Percentiles rank a stretch among this genome's conserved stretches.
These are phyloP conservation scores for Monosporascus sp. DNA, from an alignment of 2,329 filamentous ascomycete genomes.

Conservation along the genomic window DNA sequence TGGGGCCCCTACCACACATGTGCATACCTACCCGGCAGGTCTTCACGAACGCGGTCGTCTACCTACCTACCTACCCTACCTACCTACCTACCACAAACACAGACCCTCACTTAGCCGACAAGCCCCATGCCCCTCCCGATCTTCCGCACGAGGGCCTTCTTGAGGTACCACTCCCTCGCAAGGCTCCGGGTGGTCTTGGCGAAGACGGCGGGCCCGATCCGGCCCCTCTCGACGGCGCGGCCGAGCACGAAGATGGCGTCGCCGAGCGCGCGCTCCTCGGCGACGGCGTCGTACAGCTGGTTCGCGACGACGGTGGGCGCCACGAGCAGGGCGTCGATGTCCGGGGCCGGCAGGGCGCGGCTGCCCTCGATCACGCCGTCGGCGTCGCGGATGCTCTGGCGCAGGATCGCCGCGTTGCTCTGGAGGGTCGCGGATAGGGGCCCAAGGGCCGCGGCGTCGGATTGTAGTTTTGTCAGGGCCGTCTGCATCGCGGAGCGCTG, in stretches of 20 bases:
- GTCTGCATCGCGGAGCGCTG: conserved; percentile 73
- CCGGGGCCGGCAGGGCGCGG: conserved; percentile 62
- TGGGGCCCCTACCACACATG: too few species aligned
- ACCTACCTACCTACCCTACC: not conserved
- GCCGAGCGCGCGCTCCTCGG: conserved; percentile 80
- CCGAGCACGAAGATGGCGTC: conserved; percentile 83
- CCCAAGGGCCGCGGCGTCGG: conserved; percentile 67
- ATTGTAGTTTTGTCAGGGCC: conserved; percentile 64
- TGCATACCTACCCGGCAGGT: too few species aligned
- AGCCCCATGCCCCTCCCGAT: conserved; percentile 74
- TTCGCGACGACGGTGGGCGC: conserved; percentile 89
- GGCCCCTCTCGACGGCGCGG: conserved; percentile 66
- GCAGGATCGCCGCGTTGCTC: conserved; percentile 73
- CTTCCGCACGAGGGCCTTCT: conserved; percentile 75
- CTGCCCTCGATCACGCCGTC: conserved; percentile 72
- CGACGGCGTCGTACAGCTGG: conserved; percentile 83
- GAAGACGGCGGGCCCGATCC: conserved; percentile 67
- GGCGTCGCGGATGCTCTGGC: conserved; percentile 70
- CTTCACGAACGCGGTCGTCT: too few species aligned
- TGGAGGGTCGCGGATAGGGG: conserved; percentile 66
- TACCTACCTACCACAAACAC: not conserved
- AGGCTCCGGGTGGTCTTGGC: conserved; percentile 70
- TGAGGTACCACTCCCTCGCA: conserved; percentile 75
- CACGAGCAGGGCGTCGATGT: conserved; percentile 87
- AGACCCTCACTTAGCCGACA: conserved; percentile 19